Percentiles rank a stretch among this genome's conserved stretches.
Evolutionary conservation across 192 early-diverging fungal species (phyloP).

Genomic region (Coemansia sp.): DNA sequence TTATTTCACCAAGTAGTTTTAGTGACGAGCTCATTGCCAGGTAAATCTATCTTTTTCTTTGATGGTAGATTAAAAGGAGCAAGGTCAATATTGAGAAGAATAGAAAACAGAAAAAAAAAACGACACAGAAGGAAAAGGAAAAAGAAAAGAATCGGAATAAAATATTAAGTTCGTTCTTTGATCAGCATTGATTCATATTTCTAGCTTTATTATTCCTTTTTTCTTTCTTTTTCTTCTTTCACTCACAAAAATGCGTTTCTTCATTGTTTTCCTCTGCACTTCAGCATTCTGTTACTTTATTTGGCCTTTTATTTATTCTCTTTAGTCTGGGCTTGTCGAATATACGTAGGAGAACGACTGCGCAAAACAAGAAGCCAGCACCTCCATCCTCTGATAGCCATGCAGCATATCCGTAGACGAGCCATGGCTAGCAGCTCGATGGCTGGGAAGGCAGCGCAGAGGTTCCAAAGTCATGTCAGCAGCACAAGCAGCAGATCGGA

Average conservation of each 20-base stretch:
- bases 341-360: too few species aligned
- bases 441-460: neutral
- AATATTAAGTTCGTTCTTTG: neutral
- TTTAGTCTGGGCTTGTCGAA: neutral
- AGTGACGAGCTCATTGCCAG: conserved; percentile 35
- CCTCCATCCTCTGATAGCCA: neutral
- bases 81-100: neutral
- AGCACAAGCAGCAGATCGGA: conserved; percentile 1
- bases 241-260: neutral
- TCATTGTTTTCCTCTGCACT: neutral
- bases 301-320: neutral
- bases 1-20: conserved; percentile 39
- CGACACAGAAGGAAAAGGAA: neutral
- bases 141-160: neutral
- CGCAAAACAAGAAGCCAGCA: too few species aligned
- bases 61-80: neutral
- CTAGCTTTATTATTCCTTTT: too few species aligned
- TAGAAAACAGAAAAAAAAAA: neutral
- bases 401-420: neutral
- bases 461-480: neutral
- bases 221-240: too few species aligned
- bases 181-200: too few species aligned
- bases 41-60: too few species aligned
- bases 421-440: neutral
- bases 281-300: neutral